A percentile compares a stretch with the other conserved stretches of the same genome.
These are phyloP conservation scores for Tolypocladium inflatum DNA, from an alignment of 2,329 filamentous ascomycete species.

Conservation along the genomic window DNA sequence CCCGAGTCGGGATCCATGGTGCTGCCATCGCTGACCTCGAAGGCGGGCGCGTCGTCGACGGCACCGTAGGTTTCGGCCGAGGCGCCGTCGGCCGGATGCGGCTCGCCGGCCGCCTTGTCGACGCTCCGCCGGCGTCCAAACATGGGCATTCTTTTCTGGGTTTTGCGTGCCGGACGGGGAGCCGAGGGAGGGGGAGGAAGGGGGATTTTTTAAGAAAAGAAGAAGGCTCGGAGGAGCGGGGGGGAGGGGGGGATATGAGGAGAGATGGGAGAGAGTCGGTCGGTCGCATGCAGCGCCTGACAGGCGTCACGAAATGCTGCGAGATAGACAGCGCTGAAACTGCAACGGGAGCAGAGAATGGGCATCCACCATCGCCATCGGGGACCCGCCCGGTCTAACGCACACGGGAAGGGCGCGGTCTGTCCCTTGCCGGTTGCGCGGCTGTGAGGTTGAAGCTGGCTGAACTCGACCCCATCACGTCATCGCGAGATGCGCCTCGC, in stretches of 20 bases:
- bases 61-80: constrained; percentile 11
- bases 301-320: neutral
- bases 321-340: too few species aligned
- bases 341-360: neutral
- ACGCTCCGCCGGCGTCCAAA: constrained; percentile 1
- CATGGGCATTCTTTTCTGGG: neutral
- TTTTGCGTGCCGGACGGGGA: neutral
- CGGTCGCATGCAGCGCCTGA: neutral
- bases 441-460: neutral
- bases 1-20: constrained; percentile 51
- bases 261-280: neutral
- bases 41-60: constrained; percentile 4
- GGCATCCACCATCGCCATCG: neutral
- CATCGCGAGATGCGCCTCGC: neutral
- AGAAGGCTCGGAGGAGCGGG: neutral
- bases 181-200: too few species aligned
- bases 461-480: neutral
- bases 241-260: neutral
- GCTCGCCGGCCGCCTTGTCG: constrained; percentile 3
- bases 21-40: constrained; percentile 23
- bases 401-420: neutral
- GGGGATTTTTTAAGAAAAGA: neutral
- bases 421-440: neutral
- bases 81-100: constrained; percentile 6
- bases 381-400: neutral